phyloP scores from a whole-genome alignment of 805 yeast species.

The Candida tammaniensis region DNA sequence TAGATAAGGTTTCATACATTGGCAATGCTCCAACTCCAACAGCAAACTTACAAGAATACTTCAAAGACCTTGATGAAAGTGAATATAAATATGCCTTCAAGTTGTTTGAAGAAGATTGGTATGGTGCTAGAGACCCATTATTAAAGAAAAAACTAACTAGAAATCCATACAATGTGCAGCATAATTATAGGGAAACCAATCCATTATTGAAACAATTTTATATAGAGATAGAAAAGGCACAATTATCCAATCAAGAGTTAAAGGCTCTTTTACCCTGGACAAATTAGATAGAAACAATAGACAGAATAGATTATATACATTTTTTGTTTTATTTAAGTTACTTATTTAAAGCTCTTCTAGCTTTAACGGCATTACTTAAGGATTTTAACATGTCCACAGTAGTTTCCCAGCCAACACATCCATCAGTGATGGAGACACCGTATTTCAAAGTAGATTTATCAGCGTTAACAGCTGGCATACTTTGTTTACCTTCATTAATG shows the following conservation, averaged over 20 bases:
- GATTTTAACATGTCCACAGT: constrained; percentile 70
- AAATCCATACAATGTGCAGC: constrained; percentile 52
- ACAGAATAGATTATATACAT: constrained; percentile 2
- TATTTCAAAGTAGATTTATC: constrained; percentile 57
- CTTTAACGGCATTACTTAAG: constrained; percentile 76
- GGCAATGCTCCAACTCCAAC: constrained; percentile 57
- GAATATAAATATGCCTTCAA: constrained; percentile 55
- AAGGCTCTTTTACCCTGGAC: constrained; percentile 4
- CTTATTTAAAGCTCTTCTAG: constrained; percentile 52
- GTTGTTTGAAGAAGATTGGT: constrained; percentile 55
- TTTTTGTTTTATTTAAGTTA: constrained; percentile 1
- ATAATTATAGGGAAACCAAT: constrained; percentile 32
- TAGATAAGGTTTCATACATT: constrained; percentile 41
- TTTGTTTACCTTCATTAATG: constrained; percentile 89
- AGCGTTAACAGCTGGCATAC: constrained; percentile 76
- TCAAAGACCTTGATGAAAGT: constrained; percentile 40
- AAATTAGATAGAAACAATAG: neutral
- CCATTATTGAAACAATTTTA: constrained; percentile 18
- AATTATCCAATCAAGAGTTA: constrained; percentile 6
- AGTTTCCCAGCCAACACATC: constrained; percentile 88
- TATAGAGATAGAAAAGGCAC: constrained; percentile 10
- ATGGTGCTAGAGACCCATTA: constrained; percentile 49
- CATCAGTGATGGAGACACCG: constrained; percentile 97
- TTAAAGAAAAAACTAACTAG: constrained; percentile 48
- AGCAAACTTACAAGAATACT: constrained; percentile 35